Percentiles rank a stretch among this genome's conserved stretches.
These are phyloP conservation scores for Xerocomellus intermedius DNA, from an alignment of 768 basidiomycete species.

Conservation along the genomic window DNA sequence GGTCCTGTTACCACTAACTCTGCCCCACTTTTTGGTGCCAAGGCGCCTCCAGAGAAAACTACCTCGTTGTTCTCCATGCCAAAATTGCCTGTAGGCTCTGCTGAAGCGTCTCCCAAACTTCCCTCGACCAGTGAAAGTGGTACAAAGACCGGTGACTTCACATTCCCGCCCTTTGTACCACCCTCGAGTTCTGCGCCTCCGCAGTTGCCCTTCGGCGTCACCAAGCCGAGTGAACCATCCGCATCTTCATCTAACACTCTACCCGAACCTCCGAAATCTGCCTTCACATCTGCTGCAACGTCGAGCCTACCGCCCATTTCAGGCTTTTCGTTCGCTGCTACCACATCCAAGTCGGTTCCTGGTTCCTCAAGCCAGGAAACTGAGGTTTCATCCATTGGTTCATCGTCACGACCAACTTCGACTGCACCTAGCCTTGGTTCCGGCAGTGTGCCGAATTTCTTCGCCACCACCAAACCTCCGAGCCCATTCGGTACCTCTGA, in stretches of 20 bases:
- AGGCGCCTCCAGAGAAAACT: constrained; percentile 16
- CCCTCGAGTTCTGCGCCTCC: constrained; percentile 12
- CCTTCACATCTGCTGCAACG: constrained; percentile 17
- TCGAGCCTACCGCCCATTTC: constrained; percentile 10
- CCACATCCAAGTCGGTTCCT: constrained; percentile 1
- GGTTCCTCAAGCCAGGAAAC: constrained; percentile 12
- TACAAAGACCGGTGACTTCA: constrained; percentile 21
- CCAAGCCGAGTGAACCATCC: constrained; percentile 20
- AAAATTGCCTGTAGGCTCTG: constrained; percentile 31
- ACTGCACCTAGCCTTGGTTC: constrained; percentile 17
- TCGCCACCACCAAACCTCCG: constrained; percentile 17
- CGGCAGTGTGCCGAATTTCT: constrained; percentile 22
- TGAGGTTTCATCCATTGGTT: constrained; percentile 2
- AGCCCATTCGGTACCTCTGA: constrained; percentile 23
- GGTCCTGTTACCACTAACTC: constrained; percentile 9
- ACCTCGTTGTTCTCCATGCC: constrained; percentile 30
- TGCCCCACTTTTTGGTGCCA: constrained; percentile 11
- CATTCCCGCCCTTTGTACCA: constrained; percentile 27
- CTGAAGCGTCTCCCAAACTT: constrained; percentile 10
- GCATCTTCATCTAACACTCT: constrained; percentile 11
- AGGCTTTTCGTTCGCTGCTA: constrained; percentile 18
- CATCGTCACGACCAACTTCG: constrained; percentile 11
- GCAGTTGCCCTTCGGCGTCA: constrained; percentile 12
- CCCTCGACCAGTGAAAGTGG: constrained; percentile 19
- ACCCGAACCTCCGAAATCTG: constrained; percentile 28